Base-by-base conservation (phyloP, 2,329 filamentous ascomycete species). In the Alternaria infectoria region DNA sequence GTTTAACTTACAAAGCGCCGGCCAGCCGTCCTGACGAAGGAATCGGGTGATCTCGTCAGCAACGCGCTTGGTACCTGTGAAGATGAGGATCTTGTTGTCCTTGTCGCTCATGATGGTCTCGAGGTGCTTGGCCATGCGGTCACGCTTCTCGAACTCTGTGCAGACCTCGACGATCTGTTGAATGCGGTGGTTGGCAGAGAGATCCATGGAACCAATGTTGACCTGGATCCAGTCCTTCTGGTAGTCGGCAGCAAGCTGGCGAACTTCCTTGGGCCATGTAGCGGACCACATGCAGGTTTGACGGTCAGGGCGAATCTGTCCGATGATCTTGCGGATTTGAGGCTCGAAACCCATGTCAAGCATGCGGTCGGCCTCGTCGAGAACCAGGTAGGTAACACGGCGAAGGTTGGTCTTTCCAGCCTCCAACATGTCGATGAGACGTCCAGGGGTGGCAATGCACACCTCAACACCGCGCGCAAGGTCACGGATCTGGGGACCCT, bases 261-360 rank as follows among this genome's bases (percentile, higher is more conserved):
- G 93, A 73, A 99, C 95, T 82, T 98, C 95, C 88, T 97, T 97
- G 77, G 96, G 96, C 94, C 96, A 99, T 7, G 96, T 99, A 74
- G 96, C 96, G 65, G 96, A 99, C 93, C 95, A 99, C 93, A 99
- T 97, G 86, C 96, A 96, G 67, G 96, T 99, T 83, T 99, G 96
- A 87, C 96, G 91, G 81, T 99, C 96, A 57, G 96, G 96, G 74
- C 96, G 93, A 82, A 98, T 98, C 85, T 99, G 96, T 68, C 91
- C 88, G 73, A 99, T 94, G 71, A 99, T 98, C 86, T 98, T 98
- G 86, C 96, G 93, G 77, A 99, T 98, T 82, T 98, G 96, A 71
- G 96, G 96, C 85, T 99, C 96, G 84, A 99, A 98, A 89, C 96
- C 96, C 96, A 99, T 99, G 85, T 99, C 96, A 81, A 99, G 87